Percentiles rank a stretch among this genome's conserved stretches.
Conservation (phyloP, 305 asterid species). For the Solanum hybrid region DNA sequence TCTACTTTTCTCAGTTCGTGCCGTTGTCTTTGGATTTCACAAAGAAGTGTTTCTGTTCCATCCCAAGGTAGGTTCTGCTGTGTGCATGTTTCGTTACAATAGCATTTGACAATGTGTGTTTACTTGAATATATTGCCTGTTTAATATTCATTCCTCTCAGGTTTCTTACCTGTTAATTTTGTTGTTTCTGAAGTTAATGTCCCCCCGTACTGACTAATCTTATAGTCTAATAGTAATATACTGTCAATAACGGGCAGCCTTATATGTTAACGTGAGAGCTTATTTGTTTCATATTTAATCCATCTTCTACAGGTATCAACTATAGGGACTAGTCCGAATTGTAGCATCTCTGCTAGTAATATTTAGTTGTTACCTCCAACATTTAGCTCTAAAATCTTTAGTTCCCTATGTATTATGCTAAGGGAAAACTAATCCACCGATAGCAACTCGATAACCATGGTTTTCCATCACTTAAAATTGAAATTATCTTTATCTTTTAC, state of each 20-base stretch:
- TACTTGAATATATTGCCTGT: background rate
- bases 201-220: background rate
- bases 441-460: background rate
- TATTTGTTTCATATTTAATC: background rate
- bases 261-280: background rate
- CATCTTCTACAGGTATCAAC: background rate
- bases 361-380: background rate
- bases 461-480: background rate
- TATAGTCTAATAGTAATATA: background rate
- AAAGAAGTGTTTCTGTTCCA: conserved; percentile 57
- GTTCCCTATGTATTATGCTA: background rate
- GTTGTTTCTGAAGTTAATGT: background rate
- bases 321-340: background rate
- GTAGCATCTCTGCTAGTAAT: background rate
- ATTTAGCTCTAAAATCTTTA: background rate
- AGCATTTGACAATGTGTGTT: background rate
- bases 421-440: background rate
- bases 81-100: background rate
- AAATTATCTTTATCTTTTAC: background rate
- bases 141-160: background rate
- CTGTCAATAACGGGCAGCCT: background rate
- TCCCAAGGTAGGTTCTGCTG: conserved; percentile 51
- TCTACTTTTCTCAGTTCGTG: conserved; percentile 56
- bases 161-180: background rate
- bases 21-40: conserved; percentile 77